Evolutionary conservation across 495 filamentous ascomycete species (phyloP), one percentile per base, ranked within the genome.

Genomic region (Penicillium chermesinum): DNA sequence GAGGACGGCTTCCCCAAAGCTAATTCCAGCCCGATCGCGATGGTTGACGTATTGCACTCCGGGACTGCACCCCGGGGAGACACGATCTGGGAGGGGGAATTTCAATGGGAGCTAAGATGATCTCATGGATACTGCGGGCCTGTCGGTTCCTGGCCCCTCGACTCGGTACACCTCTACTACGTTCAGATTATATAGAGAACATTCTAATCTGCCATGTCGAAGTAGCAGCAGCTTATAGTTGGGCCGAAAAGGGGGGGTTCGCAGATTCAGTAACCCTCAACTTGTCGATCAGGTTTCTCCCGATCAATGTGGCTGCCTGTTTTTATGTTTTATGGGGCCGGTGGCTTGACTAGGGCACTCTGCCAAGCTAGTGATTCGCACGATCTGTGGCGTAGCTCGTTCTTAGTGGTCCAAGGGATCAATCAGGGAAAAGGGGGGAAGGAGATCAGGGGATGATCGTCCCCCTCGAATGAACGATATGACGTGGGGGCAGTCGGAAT

Each of bases 31-130:
- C 15, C 2, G 38, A 42, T 54, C 40, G 13, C 34, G 38, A 49
- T 58, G 45, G 51, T 58, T 58, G 55, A 58, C 55, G 55, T 58
- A 48, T 43, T 48, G 55, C 45, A 54, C 47, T 50, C 39, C 54
- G 55, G 50, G 52, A 51, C 14, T 54, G 14, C 14, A 7, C 17
- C 15, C 55, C 55, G 48, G 27, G 16, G 45, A 21, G 18, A 15
- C 9, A 39, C 14, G 8, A 17, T 33, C n/a, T 33, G 10, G 25
- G 20, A 20, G 20, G 15, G 20, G 39, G 19, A 30, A n/a, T 34
- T 44, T 37, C 5, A 30, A 5, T 30, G 5, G 25, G 25, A 10
- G 5, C 5, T 30, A 10, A 30, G 25, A n/a, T 38, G 25, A 30
- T 5, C 4, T 30, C 25, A 30, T 10, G 5, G 25, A 10, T 30